phyloP scores from a whole-genome alignment of 1,284 basidiomycete genomes.

The Moniliella sp. region DNA sequence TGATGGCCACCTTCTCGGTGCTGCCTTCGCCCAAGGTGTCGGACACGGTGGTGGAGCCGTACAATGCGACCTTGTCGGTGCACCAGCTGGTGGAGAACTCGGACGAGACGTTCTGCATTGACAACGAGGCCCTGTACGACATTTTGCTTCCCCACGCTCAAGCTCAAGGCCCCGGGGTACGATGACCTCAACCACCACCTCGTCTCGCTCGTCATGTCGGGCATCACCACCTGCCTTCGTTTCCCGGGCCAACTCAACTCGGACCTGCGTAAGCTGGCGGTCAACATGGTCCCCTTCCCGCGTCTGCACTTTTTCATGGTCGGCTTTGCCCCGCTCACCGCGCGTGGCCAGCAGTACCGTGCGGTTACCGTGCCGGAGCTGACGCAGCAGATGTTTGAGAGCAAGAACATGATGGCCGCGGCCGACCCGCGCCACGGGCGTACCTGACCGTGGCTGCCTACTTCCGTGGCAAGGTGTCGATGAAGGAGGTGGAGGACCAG shows the following conservation, averaged over 20 bases:
- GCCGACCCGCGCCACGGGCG: slow-evolving; percentile 77
- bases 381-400: slow-evolving; percentile 94
- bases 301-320: slow-evolving; percentile 99
- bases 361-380: slow-evolving; percentile 86
- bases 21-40: slow-evolving; percentile 81
- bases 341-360: slow-evolving; percentile 69
- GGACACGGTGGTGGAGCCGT: slow-evolving; percentile 85
- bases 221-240: slow-evolving; percentile 65
- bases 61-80: slow-evolving; percentile 69
- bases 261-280: slow-evolving; percentile 71
- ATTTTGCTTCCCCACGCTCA: slow-evolving; percentile 59
- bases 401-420: slow-evolving; percentile 55
- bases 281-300: slow-evolving; percentile 86
- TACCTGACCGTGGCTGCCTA: slow-evolving; percentile 72
- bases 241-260: slow-evolving; percentile 88
- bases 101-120: slow-evolving; percentile 69
- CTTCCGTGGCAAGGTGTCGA: slow-evolving; percentile 53
- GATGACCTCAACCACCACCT: slow-evolving; percentile 41
- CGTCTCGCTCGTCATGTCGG: slow-evolving; percentile 66
- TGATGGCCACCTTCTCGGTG: slow-evolving; percentile 78
- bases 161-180: slow-evolving; percentile 37
- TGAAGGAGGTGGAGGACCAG: slow-evolving; percentile 37
- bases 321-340: slow-evolving; percentile 81
- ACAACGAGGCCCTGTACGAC: slow-evolving; percentile 84
- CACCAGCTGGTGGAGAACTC: slow-evolving; percentile 74